A percentile compares a stretch with the other conserved stretches of the same genome.
phyloP scores from a whole-genome alignment of 2,329 filamentous ascomycete genomes.

The Elsinoe arachidis region DNA sequence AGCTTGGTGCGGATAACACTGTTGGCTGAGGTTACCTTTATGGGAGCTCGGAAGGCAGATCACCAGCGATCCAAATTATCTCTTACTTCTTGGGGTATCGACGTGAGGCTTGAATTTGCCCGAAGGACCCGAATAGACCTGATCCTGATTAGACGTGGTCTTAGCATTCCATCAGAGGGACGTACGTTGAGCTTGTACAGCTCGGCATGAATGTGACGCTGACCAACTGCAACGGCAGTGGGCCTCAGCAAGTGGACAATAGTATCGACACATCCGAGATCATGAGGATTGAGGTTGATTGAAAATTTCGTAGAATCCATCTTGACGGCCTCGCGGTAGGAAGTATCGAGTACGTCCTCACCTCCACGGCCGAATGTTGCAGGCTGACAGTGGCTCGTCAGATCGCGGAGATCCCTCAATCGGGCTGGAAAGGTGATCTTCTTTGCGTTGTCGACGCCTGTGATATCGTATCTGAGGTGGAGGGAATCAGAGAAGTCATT shows the following conservation, averaged over 20 bases:
- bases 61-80: constrained; percentile 22
- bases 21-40: neutral
- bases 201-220: neutral
- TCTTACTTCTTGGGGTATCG: constrained; percentile 22
- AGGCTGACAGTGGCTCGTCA: constrained; percentile 26
- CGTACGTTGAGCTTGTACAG: neutral
- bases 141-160: constrained; percentile 41
- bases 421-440: constrained; percentile 4
- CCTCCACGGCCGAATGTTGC: constrained; percentile 43
- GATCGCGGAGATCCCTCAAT: neutral
- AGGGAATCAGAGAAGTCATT: neutral
- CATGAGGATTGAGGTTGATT: constrained; percentile 18
- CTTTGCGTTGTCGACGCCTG: neutral
- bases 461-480: neutral
- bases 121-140: constrained; percentile 30
- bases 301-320: constrained; percentile 42
- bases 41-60: constrained; percentile 18
- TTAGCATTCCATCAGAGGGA: too few relatives aligned
- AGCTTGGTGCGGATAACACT: neutral
- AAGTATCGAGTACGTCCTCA: constrained; percentile 43
- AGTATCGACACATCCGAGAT: neutral
- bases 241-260: neutral
- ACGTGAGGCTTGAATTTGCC: constrained; percentile 23
- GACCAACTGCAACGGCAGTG: neutral
- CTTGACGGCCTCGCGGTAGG: constrained; percentile 46